A percentile compares a stretch with the other conserved stretches of the same genome.
phyloP scores from a whole-genome alignment of 345 rosid genomes.

The Carallia brachiata region DNA sequence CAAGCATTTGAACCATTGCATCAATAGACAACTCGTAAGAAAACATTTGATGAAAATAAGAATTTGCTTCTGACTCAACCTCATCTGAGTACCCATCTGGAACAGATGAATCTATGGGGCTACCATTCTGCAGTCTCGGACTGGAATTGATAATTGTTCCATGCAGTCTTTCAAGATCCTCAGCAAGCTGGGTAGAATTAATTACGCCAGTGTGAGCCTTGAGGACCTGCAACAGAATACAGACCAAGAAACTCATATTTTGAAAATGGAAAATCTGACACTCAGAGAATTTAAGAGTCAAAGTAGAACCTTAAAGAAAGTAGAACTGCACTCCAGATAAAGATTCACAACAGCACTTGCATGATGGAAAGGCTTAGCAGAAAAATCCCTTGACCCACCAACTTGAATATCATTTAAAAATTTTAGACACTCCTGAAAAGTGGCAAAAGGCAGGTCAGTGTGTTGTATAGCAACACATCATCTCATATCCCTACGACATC shows the following conservation, averaged over 20 bases:
- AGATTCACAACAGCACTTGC: conserved; percentile 50
- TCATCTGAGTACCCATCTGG: conserved; percentile 73
- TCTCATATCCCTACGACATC: not conserved
- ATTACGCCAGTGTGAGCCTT: conserved; percentile 49
- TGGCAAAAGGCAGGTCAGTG: conserved; percentile 20
- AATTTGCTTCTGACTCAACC: conserved; percentile 91
- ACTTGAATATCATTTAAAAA: conserved; percentile 70
- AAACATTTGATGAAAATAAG: conserved; percentile 93
- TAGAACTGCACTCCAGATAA: conserved; percentile 57
- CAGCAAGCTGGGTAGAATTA: conserved; percentile 50
- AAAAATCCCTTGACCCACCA: conserved; percentile 58
- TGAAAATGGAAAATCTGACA: not conserved
- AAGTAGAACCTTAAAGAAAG: conserved; percentile 61
- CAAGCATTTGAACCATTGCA: conserved; percentile 95
- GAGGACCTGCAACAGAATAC: conserved; percentile 50
- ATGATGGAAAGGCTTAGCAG: conserved; percentile 55
- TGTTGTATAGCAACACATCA: not conserved
- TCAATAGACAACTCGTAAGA: conserved; percentile 79
- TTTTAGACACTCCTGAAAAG: conserved; percentile 80
- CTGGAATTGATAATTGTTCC: conserved; percentile 48
- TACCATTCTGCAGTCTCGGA: conserved; percentile 74
- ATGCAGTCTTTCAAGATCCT: conserved; percentile 71
- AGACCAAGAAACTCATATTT: not conserved
- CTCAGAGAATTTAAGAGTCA: not conserved
- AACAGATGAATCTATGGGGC: conserved; percentile 54